Evolutionary conservation across 106 monocot genomes (phyloP), one percentile per base, ranked within the genome.

Genomic region (Gastrodia elata): DNA sequence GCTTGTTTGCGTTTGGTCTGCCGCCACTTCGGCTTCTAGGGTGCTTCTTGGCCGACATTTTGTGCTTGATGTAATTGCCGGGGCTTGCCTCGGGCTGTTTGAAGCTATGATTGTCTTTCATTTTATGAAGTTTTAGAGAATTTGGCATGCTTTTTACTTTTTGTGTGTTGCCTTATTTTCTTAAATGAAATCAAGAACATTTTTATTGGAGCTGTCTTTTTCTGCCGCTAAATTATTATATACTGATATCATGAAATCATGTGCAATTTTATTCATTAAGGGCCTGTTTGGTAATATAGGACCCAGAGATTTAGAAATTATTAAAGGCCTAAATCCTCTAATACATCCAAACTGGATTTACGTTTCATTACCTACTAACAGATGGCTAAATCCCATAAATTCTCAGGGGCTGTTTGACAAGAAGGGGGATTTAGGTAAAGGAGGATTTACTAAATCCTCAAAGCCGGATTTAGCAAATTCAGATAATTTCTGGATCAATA

Each of bases 11-110:
- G 9, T 78, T 0, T 97, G 97, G 97, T 84, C 92, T 22, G 71
- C 72, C 2, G 71, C 76, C 18, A 97, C 93, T 33, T 86, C 97
- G 14, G 65, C 38, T n/a, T 97, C 97, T 1, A 76, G 92, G 72
- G 81, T 97, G 64, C 68, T 93, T 36, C 87, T 93, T 1, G 97
- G 97, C 4, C 79, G 97, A 73, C 97, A 97, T 82, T 97, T 90
- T 76, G 84, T 88, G 15, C 46, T 82, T 13, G 97, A 97, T 72
- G 93, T 97, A 37, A 20, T 84, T 30, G 83, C 88, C 34, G 97
- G 97, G n/a, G 90, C 79, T 18, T 75, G 64, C 39, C 55, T 97
- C 44, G 97, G 97, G 1, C 81, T 91, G 16, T 15, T 85, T 18
- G 88, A 93, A 76, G 92, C 81, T 43, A 27, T 85, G 56, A 5